Conservation (phyloP, 2,329 filamentous ascomycete species). For the Graphilbum fragrans region DNA sequence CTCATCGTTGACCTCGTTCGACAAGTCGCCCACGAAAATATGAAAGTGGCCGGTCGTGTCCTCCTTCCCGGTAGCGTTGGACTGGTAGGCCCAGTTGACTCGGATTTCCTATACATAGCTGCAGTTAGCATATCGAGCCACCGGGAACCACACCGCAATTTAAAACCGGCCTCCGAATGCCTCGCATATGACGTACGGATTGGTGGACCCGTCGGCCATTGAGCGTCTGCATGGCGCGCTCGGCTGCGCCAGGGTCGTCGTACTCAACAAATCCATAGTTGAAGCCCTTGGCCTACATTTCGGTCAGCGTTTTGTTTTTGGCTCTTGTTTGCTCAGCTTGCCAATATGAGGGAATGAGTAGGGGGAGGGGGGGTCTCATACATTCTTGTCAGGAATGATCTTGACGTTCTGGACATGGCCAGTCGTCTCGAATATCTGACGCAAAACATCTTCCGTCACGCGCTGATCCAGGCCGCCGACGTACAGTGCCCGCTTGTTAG, state of each 20-base stretch:
- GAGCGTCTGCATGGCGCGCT: conserved; percentile 92
- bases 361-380: too few relatives aligned
- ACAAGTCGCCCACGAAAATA: conserved; percentile 95
- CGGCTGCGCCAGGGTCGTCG: conserved; percentile 90
- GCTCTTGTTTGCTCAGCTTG: not conserved
- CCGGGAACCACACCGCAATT: too few relatives aligned
- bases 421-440: conserved; percentile 97
- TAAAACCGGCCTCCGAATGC: not conserved
- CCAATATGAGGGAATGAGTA: not conserved
- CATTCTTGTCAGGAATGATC: conserved; percentile 99
- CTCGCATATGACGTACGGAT: conserved; percentile 50
- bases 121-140: not conserved
- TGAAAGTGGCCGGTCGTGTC: conserved; percentile 98
- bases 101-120: conserved; percentile 70
- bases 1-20: conserved; percentile 98
- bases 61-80: conserved; percentile 87
- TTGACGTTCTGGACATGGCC: conserved; percentile 98
- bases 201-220: conserved; percentile 94
- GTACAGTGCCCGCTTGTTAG: conserved; percentile 95
- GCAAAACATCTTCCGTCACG: conserved; percentile 90
- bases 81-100: conserved; percentile 99
- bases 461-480: conserved; percentile 89
- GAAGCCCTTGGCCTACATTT: conserved; percentile 71
- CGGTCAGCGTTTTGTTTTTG: not conserved
- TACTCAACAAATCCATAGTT: conserved; percentile 99